Percentiles rank a stretch among this genome's conserved stretches.
Evolutionary conservation across 129 eudicot genomes (phyloP).

Genomic region (carrot (Daucus carota)): DNA sequence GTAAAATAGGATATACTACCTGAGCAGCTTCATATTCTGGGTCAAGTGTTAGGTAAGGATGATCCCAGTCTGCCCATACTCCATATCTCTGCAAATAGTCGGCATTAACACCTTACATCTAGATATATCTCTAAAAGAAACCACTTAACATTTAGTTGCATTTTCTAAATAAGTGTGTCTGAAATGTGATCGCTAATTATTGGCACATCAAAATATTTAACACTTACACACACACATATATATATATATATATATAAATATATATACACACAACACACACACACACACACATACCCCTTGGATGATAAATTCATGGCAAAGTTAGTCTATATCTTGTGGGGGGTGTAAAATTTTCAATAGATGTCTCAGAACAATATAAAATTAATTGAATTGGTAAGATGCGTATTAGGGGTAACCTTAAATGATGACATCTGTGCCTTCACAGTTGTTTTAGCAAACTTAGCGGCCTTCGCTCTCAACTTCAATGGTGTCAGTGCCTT

Average conservation of each 20-base stretch:
- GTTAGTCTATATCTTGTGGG: too few relatives aligned
- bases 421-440: constrained; percentile 94
- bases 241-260: not conserved
- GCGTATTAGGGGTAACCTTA: constrained; percentile 41
- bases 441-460: constrained; percentile 89
- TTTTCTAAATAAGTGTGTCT: not conserved
- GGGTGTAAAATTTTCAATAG: not conserved
- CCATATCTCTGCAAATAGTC: constrained; percentile 61
- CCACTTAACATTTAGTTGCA: not conserved
- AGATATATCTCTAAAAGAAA: constrained; percentile 1
- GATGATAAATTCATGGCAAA: too few relatives aligned
- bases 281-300: too few relatives aligned
- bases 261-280: too few relatives aligned
- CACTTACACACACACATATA: too few relatives aligned
- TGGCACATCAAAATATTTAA: not conserved
- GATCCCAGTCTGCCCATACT: constrained; percentile 98
- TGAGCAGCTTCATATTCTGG: constrained; percentile 99
- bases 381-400: not conserved
- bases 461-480: constrained; percentile 97
- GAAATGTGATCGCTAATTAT: not conserved
- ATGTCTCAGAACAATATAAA: not conserved
- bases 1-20: constrained; percentile 29
- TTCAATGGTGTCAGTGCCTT: constrained; percentile 79
- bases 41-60: constrained; percentile 93
- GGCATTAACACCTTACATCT: constrained; percentile 11